Evolutionary conservation across 495 filamentous ascomycete species (phyloP).

Genomic region (Echria macrotheca): DNA sequence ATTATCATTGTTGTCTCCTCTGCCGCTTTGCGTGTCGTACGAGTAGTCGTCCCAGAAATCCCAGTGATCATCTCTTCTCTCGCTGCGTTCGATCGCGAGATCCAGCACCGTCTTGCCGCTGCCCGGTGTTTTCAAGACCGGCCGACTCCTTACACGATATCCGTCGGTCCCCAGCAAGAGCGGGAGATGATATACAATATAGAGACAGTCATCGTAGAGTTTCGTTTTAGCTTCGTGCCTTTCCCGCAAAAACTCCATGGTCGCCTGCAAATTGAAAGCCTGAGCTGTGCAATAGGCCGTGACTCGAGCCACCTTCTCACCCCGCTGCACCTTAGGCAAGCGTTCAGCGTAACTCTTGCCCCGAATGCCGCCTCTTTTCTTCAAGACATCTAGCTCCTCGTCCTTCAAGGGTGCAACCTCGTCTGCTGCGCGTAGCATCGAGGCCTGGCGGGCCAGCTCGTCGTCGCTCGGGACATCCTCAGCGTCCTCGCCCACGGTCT

Average conservation of each 20-base stretch:
- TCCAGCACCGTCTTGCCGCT: constrained; percentile 83
- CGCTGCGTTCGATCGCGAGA: constrained; percentile 93
- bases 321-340: constrained; percentile 78
- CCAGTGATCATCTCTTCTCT: constrained; percentile 82
- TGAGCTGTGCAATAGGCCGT: constrained; percentile 97
- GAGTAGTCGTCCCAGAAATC: constrained; percentile 56
- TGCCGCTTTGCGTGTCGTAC: constrained; percentile 19
- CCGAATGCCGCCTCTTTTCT: constrained; percentile 57
- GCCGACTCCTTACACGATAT: constrained; percentile 81
- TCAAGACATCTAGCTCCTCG: constrained; percentile 63
- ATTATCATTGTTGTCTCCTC: too few species aligned
- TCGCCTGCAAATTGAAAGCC: constrained; percentile 78
- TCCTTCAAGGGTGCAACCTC: constrained; percentile 68
- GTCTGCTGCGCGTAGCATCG: constrained; percentile 47
- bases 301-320: constrained; percentile 81
- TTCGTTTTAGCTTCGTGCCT: constrained; percentile 92
- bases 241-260: constrained; percentile 80
- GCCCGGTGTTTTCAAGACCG: constrained; percentile 84
- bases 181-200: constrained; percentile 90
- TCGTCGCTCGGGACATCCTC: constrained; percentile 48
- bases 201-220: constrained; percentile 98
- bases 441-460: constrained; percentile 31
- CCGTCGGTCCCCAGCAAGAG: constrained; percentile 79
- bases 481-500: constrained; percentile 60
- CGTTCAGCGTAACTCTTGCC: constrained; percentile 95